A percentile compares a stretch with the other conserved stretches of the same genome.
Evolutionary conservation across 306 rosid genomes (phyloP).

Genomic region (Luffa acutangula): DNA sequence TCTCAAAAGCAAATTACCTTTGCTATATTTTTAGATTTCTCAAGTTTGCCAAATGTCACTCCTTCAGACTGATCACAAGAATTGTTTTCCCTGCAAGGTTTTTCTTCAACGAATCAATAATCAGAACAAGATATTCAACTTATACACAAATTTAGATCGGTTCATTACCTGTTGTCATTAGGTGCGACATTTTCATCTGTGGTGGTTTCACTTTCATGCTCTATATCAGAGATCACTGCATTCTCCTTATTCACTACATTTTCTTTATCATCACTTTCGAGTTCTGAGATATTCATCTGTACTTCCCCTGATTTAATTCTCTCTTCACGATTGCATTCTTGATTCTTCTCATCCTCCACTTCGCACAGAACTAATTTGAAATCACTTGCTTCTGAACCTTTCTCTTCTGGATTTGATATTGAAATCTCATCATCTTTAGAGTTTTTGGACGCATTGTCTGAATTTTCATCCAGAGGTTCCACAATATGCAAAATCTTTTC

Average conservation of each 20-base stretch:
- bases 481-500: conserved; percentile 4
- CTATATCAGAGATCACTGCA: conserved; percentile 23
- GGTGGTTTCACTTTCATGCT: conserved; percentile 20
- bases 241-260: conserved; percentile 25
- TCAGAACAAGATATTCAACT: neutral
- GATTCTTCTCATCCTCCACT: conserved; percentile 15
- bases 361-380: neutral
- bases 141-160: neutral
- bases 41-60: conserved; percentile 32
- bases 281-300: conserved; percentile 13
- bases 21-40: conserved; percentile 22
- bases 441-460: conserved; percentile 19
- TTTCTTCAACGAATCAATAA: neutral
- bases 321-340: conserved; percentile 23
- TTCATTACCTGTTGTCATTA: conserved; percentile 45
- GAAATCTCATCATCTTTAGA: conserved; percentile 17
- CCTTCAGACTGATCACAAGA: conserved; percentile 10
- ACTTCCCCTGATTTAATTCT: conserved; percentile 15
- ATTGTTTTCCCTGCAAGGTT: conserved; percentile 28
- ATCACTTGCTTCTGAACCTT: conserved; percentile 2
- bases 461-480: conserved; percentile 10
- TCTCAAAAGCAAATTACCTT: conserved; percentile 34
- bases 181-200: conserved; percentile 37
- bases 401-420: conserved; percentile 17
- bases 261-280: conserved; percentile 21